These are phyloP conservation scores for Zymoseptoria pseudotritici DNA, from an alignment of 2,329 filamentous ascomycete genomes.

Conservation along the genomic window DNA sequence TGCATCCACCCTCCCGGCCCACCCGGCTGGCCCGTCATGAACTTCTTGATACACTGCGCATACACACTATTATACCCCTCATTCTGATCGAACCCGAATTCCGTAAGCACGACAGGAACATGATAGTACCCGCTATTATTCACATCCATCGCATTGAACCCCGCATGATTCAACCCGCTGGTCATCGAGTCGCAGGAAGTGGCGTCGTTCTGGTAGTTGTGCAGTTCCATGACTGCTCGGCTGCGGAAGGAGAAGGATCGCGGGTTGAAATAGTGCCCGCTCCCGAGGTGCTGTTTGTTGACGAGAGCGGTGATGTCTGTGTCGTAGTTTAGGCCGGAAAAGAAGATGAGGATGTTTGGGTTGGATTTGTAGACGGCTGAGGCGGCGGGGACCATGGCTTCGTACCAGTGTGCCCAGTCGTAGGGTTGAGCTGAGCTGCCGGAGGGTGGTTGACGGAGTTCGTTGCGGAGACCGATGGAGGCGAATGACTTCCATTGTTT, in stretches of 20 bases:
- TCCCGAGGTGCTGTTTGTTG: slow-evolving; percentile 10
- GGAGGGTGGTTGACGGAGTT: slow-evolving; percentile 36
- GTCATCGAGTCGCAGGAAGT: slow-evolving; percentile 43
- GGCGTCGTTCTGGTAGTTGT: slow-evolving; percentile 51
- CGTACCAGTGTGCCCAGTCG: slow-evolving; percentile 11
- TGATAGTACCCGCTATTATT: slow-evolving; percentile 19
- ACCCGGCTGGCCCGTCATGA: slow-evolving; percentile 37
- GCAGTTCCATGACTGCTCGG: slow-evolving; percentile 54
- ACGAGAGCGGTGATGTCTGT: slow-evolving; percentile 44
- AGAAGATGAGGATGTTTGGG: slow-evolving; percentile 47
- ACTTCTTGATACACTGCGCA: slow-evolving; percentile 45
- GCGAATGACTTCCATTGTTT: slow-evolving; percentile 40
- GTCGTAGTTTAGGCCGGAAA: slow-evolving; percentile 53
- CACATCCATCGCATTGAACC: slow-evolving; percentile 46
- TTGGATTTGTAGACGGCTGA: slow-evolving; percentile 47
- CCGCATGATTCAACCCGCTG: slow-evolving; percentile 43
- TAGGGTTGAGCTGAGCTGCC: not conserved
- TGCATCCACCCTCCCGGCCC: slow-evolving; percentile 49
- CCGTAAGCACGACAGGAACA: slow-evolving; percentile 46
- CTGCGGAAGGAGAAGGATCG: slow-evolving; percentile 44
- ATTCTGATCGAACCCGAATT: slow-evolving; percentile 50
- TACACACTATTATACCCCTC: slow-evolving; percentile 45
- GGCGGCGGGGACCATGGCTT: slow-evolving; percentile 43
- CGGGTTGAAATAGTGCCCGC: slow-evolving; percentile 39
- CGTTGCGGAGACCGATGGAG: slow-evolving; percentile 49